A percentile compares a stretch with the other conserved stretches of the same genome.
Conservation (phyloP, 2,329 filamentous ascomycete genomes). For the Aspergillus sp. region DNA sequence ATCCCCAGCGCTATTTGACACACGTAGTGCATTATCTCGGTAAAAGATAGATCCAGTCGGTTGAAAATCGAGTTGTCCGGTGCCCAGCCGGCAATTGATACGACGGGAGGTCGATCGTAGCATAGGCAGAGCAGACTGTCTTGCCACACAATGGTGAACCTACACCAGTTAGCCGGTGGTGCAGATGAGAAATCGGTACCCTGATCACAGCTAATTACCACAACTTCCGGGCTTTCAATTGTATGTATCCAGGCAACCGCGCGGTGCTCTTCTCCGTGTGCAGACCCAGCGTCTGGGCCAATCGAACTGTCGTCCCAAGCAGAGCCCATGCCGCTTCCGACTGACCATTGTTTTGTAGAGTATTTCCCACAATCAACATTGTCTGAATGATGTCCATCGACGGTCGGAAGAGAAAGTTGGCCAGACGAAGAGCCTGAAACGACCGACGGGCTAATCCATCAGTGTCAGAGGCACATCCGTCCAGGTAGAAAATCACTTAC, state of each 20-base stretch:
- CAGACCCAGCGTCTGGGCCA: slow-evolving; percentile 35
- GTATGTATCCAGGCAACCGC: slow-evolving; percentile 24
- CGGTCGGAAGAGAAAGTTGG: slow-evolving; percentile 58
- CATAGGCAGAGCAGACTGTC: slow-evolving; percentile 35
- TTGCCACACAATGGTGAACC: slow-evolving; percentile 36
- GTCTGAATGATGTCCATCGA: slow-evolving; percentile 57
- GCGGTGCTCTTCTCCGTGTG: slow-evolving; percentile 38
- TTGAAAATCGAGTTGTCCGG: slow-evolving; percentile 14
- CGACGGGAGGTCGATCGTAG: slow-evolving; percentile 34
- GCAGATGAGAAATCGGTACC: neutral
- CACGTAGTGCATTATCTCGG: slow-evolving; percentile 29
- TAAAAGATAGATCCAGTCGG: slow-evolving; percentile 21
- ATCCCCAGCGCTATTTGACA: slow-evolving; percentile 27
- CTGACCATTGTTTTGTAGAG: slow-evolving; percentile 32
- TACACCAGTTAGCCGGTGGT: slow-evolving; percentile 6
- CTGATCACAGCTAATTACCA: slow-evolving; percentile 16
- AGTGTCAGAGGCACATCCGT: neutral
- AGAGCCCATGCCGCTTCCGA: slow-evolving; percentile 34
- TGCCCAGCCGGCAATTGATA: slow-evolving; percentile 26
- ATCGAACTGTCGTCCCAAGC: slow-evolving; percentile 30
- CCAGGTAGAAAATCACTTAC: slow-evolving; percentile 13
- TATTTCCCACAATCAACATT: slow-evolving; percentile 57
- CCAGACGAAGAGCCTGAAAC: slow-evolving; percentile 55
- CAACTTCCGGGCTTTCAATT: slow-evolving; percentile 22
- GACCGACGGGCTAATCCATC: slow-evolving; percentile 24